Evolutionary conservation across 805 yeast species (phyloP).

Genomic region (Wickerhamomyces bisporus): DNA sequence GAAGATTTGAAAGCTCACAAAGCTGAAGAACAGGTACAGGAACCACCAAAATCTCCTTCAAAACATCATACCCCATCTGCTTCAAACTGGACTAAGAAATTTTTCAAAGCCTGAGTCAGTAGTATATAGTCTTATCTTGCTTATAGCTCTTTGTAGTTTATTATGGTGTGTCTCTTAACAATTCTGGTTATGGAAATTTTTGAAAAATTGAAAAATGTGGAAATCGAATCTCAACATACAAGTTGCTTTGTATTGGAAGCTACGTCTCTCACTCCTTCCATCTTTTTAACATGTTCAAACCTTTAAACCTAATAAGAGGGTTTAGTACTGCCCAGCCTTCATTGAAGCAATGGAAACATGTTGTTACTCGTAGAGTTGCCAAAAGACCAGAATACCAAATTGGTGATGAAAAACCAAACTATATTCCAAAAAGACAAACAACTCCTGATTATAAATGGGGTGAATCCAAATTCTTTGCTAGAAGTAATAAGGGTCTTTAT

Average conservation of each 20-base stretch:
- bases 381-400: conserved; percentile 38
- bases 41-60: conserved; percentile 1
- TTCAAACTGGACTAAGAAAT: conserved; percentile 17
- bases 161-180: conserved; percentile 9
- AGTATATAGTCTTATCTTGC: too few species aligned
- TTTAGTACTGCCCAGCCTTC: conserved; percentile 14
- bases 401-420: conserved; percentile 49
- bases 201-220: conserved; percentile 1
- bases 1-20: conserved; percentile 28
- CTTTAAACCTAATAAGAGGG: conserved; percentile 15
- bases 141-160: too few species aligned
- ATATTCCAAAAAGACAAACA: conserved; percentile 39
- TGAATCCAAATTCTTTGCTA: conserved; percentile 70
- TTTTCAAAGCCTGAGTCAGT: conserved; percentile 14
- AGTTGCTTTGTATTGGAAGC: too few species aligned
- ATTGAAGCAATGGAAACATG: conserved; percentile 35
- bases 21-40: background rate
- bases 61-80: background rate
- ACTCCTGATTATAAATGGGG: conserved; percentile 75
- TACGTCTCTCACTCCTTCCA: too few species aligned
- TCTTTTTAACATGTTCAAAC: conserved; percentile 14
- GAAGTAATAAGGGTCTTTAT: conserved; percentile 81
- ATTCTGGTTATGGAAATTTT: background rate
- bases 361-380: conserved; percentile 44
- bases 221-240: too few species aligned